Conservation (phyloP, 495 filamentous ascomycete genomes). For the Hypoxylon crocopeplum region DNA sequence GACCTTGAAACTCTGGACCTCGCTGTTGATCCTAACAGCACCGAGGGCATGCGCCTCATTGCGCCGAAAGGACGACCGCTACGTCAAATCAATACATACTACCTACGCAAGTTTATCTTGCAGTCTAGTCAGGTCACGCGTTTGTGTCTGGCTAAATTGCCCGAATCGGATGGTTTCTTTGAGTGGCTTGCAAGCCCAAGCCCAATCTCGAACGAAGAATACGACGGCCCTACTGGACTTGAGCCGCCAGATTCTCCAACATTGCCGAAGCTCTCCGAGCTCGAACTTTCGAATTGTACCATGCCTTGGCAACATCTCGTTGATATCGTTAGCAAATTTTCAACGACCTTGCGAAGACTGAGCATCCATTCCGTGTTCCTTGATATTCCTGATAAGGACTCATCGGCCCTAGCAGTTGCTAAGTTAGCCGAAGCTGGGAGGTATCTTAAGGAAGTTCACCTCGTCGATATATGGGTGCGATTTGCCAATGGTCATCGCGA, state of each 20-base stretch:
- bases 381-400: no score
- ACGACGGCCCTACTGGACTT: neutral
- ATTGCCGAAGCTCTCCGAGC: conserved; percentile 37
- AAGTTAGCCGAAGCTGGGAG: neutral
- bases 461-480: no score
- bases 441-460: conserved; percentile 6
- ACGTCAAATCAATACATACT: neutral
- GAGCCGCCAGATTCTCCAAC: conserved; percentile 14
- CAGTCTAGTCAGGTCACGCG: conserved; percentile 2
- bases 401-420: no score
- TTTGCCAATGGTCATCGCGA: no score
- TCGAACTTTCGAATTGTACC: conserved; percentile 40
- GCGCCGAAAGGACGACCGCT: neutral
- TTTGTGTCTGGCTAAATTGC: no score
- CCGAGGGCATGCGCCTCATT: neutral
- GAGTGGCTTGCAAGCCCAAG: neutral
- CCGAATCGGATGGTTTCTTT: conserved; percentile 8
- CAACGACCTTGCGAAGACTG: conserved; percentile 41
- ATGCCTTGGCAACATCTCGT: conserved; percentile 20
- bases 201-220: neutral
- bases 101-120: conserved; percentile 4
- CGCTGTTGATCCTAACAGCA: conserved; percentile 7
- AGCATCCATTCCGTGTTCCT: no score
- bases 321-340: conserved; percentile 42
- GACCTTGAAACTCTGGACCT: conserved; percentile 46